Evolutionary conservation across 305 asterid genomes (phyloP), one percentile per base, ranked within the genome.

Genomic region (Plantago coronopus): DNA sequence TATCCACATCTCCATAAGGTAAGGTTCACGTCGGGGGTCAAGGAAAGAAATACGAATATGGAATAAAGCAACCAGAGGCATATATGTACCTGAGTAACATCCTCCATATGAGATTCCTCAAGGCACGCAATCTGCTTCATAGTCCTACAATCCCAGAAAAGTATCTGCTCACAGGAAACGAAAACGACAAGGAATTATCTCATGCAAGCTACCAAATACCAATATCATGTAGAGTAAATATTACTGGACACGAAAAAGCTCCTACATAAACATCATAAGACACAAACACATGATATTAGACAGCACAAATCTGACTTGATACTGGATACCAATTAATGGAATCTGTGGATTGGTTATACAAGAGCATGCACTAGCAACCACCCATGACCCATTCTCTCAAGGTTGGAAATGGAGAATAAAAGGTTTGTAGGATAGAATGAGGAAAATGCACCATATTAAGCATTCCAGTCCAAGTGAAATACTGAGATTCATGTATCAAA

Each of bases 121-220:
- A 93, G 74, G 72, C 94, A 65, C 3, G 97, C 97, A 42, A 62
- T 77, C 83, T 78, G 90, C 69, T 74, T 79, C 81, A 68, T 81
- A 70, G 86, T 89, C 72, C 97, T 89, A 87, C 94, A 87, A 70
- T 93, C 97, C 99, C 99, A 93, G 67, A 89, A 70, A 46, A 66
- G 76, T 65, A 93, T 68, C 99, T 89, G 60, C 22, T 51, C 31
- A 59, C 18, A 38, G 40, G 5, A 34, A 34, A 34, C 0, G 8
- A 25, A 42, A 62, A 67, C 34, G 64, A 68, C 17, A 53, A 20
- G 63, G 12, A 17, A 18, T 21, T 62, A 63, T 61, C n/a, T 62
- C 62, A 31, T 6, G 22, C 16, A 17, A 20, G 45, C 40, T 34
- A 63, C 48, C 43, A 22, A 34, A 11, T 34, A 63, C 48, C 10